These are phyloP conservation scores for Clarireedia monteithiana DNA, from an alignment of 2,329 filamentous ascomycete genomes.

Conservation along the genomic window DNA sequence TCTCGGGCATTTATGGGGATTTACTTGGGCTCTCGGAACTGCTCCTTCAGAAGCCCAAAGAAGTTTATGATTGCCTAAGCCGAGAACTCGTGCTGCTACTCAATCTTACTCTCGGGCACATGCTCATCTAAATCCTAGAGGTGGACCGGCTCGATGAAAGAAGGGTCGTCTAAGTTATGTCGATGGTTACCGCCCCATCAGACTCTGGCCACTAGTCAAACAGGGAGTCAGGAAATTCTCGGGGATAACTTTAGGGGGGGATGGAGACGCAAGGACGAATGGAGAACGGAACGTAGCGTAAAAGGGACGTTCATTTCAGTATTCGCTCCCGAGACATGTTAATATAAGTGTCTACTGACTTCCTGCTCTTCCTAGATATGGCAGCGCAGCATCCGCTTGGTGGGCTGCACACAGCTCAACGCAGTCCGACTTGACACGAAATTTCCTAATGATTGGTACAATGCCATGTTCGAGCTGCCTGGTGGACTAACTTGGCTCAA, in stretches of 20 bases:
- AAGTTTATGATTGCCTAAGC: slow-evolving; percentile 13
- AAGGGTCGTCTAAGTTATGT: not conserved
- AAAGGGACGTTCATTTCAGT: not conserved
- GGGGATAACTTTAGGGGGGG: not conserved
- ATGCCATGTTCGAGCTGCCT: not conserved
- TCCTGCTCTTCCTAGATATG: not conserved
- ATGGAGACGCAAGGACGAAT: slow-evolving; percentile 1
- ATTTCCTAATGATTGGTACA: not conserved
- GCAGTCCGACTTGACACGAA: not conserved
- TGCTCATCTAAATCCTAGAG: slow-evolving; percentile 9
- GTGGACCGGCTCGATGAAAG: slow-evolving; percentile 6
- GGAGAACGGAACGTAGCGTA: not conserved
- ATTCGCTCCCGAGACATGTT: not conserved
- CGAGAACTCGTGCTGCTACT: slow-evolving; percentile 9
- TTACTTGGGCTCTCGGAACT: slow-evolving; percentile 12
- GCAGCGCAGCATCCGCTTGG: not conserved
- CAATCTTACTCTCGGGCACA: slow-evolving; percentile 2
- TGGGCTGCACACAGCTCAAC: not conserved
- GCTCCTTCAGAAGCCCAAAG: slow-evolving; percentile 17
- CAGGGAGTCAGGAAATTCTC: not conserved
- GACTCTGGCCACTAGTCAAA: slow-evolving; percentile 24
- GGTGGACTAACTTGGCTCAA: not conserved
- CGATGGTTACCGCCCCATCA: not conserved
- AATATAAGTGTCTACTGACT: not conserved
- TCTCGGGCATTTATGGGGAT: slow-evolving; percentile 9